Base-by-base conservation (phyloP, 768 basidiomycete species). In the Tricholoma flavovirens region DNA sequence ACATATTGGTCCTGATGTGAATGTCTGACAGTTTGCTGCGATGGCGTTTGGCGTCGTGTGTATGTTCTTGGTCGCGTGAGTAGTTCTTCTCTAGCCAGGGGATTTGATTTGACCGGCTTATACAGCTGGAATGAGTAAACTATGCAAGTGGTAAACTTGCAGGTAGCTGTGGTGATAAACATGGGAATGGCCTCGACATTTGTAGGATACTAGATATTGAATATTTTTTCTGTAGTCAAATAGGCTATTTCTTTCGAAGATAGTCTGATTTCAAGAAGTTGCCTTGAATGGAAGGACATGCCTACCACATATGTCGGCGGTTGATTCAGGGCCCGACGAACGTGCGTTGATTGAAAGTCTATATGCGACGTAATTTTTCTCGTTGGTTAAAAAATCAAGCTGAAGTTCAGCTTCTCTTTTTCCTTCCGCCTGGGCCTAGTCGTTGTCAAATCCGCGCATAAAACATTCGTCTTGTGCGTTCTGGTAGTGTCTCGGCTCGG, bases 21-120 rank as follows among this genome's bases (percentile, higher is more conserved):
- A 33, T 42, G 32, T 48, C 59, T 69, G 61, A 59, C 70, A 95
- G 92, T 94, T 95, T 73, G 87, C 79, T 57, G 93, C 92, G 57
- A 95, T 96, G 93, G 83, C 83, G 49, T 81, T 96, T 69, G 93
- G 93, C 29, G 93, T 95, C 62, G 68, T 81, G 66, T 94, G 92
- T 77, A 96, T 96, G 93, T 87, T 92, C 69, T 69, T 89, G 67
- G 90, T 93, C 68, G 90, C 90, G 88, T 93, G 80, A 83, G 89
- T 82, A 61, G 51, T 51, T 29, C 65, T 51, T 59, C 38, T 4
- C 48, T 29, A 11, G 51, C n/a, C 14, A 56, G 11, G 8, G 17
- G 36, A 24, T 56, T 32, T 29, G 30, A n/a, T 26, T 58, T 49
- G 59, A 51, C 52, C 54, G 53, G 49, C 9, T 26, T 24, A 38